These are phyloP conservation scores for Aphanomyces stellatus DNA, from an alignment of 352 stramenopile genomes.

Conservation along the genomic window DNA sequence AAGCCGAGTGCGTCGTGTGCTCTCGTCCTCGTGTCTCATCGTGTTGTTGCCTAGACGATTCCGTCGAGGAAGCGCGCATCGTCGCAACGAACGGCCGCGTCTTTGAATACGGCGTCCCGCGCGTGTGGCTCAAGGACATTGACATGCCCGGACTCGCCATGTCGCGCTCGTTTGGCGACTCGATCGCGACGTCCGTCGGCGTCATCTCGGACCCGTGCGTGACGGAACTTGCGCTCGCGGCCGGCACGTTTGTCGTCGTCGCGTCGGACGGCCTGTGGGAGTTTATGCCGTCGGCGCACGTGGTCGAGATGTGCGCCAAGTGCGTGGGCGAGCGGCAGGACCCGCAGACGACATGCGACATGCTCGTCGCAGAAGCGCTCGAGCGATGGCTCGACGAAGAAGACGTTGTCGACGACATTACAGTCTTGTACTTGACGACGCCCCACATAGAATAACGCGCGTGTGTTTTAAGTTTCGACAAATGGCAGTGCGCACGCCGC, in stretches of 20 bases:
- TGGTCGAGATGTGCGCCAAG: slow-evolving; percentile 45
- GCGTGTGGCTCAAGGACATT: slow-evolving; percentile 79
- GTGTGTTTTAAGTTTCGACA: no score
- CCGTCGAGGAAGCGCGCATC: slow-evolving; percentile 59
- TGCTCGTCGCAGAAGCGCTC: slow-evolving; percentile 53
- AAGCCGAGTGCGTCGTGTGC: slow-evolving; percentile 39
- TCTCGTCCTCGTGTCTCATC: background rate
- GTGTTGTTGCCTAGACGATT: slow-evolving; percentile 26
- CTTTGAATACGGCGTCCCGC: slow-evolving; percentile 67
- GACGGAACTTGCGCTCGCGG: slow-evolving; percentile 24
- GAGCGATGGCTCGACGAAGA: slow-evolving; percentile 74
- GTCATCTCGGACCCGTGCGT: slow-evolving; percentile 67
- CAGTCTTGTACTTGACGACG: slow-evolving; percentile 22
- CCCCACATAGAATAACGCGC: no score
- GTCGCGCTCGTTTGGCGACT: slow-evolving; percentile 72
- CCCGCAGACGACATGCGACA: slow-evolving; percentile 58
- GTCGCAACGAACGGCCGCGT: slow-evolving; percentile 62
- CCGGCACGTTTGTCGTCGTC: slow-evolving; percentile 48
- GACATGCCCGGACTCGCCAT: slow-evolving; percentile 81
- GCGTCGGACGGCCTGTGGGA: slow-evolving; percentile 81
- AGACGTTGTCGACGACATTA: slow-evolving; percentile 80
- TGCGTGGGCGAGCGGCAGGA: slow-evolving; percentile 41
- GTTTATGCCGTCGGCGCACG: slow-evolving; percentile 68
- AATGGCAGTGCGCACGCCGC: no score
- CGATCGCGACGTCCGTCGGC: slow-evolving; percentile 67